Conservation (phyloP, 2,329 filamentous ascomycete species). For the Diaporthe sp. region DNA sequence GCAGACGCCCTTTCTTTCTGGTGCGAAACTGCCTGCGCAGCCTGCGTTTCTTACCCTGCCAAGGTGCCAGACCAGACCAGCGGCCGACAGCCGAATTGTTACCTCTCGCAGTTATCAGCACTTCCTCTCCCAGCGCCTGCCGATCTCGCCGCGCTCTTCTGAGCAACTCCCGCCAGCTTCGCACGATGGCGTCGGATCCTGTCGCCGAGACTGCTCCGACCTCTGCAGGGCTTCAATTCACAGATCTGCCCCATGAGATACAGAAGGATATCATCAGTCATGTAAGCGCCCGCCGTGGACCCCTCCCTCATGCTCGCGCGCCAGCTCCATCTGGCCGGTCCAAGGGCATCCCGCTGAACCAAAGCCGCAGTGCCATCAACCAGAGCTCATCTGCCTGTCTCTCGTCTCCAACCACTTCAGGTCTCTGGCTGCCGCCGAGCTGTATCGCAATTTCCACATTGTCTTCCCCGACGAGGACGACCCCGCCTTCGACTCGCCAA, state of each 20-base stretch:
- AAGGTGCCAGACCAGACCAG: slow-evolving; percentile 19
- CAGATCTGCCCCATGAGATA: slow-evolving; percentile 62
- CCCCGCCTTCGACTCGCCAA: slow-evolving; percentile 63
- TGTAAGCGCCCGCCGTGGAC: slow-evolving; percentile 51
- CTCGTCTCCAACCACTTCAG: slow-evolving; percentile 71
- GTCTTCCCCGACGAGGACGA: slow-evolving; percentile 74
- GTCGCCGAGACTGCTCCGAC: slow-evolving; percentile 40
- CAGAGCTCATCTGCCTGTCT: slow-evolving; percentile 69
- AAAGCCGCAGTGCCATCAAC: slow-evolving; percentile 60
- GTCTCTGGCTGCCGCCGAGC: slow-evolving; percentile 68
- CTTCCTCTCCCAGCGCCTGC: neutral
- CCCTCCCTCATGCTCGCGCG: slow-evolving; percentile 8
- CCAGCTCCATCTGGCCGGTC: neutral
- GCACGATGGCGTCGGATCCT: slow-evolving; percentile 36
- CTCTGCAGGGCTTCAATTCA: slow-evolving; percentile 51
- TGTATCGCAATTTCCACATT: slow-evolving; percentile 73
- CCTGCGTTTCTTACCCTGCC: neutral
- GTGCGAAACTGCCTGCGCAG: neutral
- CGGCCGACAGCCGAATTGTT: slow-evolving; percentile 17
- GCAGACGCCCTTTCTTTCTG: neutral
- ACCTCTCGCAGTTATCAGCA: slow-evolving; percentile 11
- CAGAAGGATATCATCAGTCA: slow-evolving; percentile 64
- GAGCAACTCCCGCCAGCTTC: neutral
- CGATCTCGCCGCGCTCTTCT: slow-evolving; percentile 14
- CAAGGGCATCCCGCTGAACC: slow-evolving; percentile 36